A percentile compares a stretch with the other conserved stretches of the same genome.
Evolutionary conservation across 2,329 filamentous ascomycete genomes (phyloP).

Genomic region (Sclerotinia spermophila): DNA sequence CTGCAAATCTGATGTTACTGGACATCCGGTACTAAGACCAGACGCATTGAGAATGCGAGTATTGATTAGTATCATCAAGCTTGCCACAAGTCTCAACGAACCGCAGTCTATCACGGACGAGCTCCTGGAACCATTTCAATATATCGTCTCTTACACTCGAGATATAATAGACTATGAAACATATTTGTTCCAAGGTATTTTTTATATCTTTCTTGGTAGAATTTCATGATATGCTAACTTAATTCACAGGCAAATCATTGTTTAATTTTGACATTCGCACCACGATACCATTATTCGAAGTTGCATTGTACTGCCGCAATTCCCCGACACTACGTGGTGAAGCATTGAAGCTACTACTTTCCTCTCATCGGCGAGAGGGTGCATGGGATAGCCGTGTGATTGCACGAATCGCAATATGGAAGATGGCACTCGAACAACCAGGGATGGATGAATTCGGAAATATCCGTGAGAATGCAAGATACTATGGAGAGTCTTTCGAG

Average conservation of each 20-base stretch:
- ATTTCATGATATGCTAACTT: neutral
- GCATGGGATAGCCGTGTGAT: constrained; percentile 54
- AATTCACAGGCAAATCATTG: neutral
- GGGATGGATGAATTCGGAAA: constrained; percentile 22
- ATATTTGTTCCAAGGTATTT: neutral
- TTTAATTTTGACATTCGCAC: constrained; percentile 42
- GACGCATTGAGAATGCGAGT: constrained; percentile 9
- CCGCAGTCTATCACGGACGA: constrained; percentile 1
- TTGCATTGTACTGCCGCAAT: constrained; percentile 62
- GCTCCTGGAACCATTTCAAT: constrained; percentile 5
- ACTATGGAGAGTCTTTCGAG: constrained; percentile 25
- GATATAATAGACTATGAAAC: constrained; percentile 11
- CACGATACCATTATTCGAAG: constrained; percentile 59
- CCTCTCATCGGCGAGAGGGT: constrained; percentile 59
- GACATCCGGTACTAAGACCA: constrained; percentile 1
- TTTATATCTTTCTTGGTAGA: neutral
- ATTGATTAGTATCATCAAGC: neutral
- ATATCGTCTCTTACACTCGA: constrained; percentile 4
- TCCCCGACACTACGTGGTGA: constrained; percentile 49
- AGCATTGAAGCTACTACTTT: constrained; percentile 58
- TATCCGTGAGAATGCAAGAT: constrained; percentile 24
- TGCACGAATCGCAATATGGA: constrained; percentile 28
- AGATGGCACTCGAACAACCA: constrained; percentile 31
- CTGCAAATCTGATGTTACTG: neutral
- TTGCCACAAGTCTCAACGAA: constrained; percentile 17